A percentile compares a stretch with the other conserved stretches of the same genome.
These are phyloP conservation scores for Hagleromyces aurorensis DNA, from an alignment of 805 yeast genomes.

Conservation along the genomic window DNA sequence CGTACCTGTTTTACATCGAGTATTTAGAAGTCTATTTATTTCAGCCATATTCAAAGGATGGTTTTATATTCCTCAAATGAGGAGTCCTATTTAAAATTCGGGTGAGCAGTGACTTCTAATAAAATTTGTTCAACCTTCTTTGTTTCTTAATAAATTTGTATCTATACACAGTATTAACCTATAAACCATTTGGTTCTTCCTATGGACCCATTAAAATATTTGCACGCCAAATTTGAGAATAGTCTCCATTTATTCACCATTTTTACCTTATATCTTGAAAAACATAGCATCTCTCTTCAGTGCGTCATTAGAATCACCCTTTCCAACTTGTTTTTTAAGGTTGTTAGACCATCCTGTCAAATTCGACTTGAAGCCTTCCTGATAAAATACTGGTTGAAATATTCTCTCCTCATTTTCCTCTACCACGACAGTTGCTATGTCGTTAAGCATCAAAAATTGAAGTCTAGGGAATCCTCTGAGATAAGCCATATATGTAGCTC, in stretches of 20 bases:
- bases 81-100: no score
- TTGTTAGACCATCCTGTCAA: constrained; percentile 26
- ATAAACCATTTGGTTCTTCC: no score
- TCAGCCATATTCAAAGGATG: no score
- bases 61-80: no score
- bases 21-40: no score
- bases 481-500: constrained; percentile 31
- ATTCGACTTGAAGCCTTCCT: constrained; percentile 28
- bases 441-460: constrained; percentile 34
- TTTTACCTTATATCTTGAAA: constrained; percentile 3
- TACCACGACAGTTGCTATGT: constrained; percentile 31
- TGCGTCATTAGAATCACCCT: constrained; percentile 10
- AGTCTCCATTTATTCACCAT: neutral
- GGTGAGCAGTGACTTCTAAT: no score
- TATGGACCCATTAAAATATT: neutral
- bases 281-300: constrained; percentile 19
- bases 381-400: constrained; percentile 33
- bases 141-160: no score
- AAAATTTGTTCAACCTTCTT: no score
- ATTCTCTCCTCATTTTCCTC: constrained; percentile 24
- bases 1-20: no score
- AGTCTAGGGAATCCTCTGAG: constrained; percentile 29
- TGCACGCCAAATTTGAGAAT: constrained; percentile 1
- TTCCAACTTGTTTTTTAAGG: constrained; percentile 8
- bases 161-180: no score